Conservation (phyloP, 1,284 basidiomycete species). For the Leucocoprinus gongylophorus region DNA sequence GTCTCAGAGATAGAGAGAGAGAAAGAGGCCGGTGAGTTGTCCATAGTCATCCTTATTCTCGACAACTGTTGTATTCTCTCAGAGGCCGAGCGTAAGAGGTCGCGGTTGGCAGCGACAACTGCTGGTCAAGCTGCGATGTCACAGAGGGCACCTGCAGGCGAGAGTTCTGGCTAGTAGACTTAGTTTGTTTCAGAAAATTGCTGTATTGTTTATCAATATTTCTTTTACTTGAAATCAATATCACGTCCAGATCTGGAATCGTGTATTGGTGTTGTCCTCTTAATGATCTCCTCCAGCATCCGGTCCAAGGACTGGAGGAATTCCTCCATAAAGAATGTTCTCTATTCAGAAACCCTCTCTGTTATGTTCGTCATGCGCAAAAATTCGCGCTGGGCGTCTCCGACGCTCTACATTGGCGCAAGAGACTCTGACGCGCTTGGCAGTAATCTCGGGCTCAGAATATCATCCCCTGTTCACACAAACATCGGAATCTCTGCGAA, state of each 20-base stretch:
- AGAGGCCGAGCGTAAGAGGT: slow-evolving; percentile 84
- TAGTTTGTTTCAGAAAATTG: slow-evolving; percentile 2
- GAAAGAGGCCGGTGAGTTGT: slow-evolving; percentile 80
- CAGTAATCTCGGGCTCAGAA: slow-evolving; percentile 65
- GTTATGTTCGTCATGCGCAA: slow-evolving; percentile 97
- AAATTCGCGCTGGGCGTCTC: slow-evolving; percentile 88
- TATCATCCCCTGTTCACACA: slow-evolving; percentile 40
- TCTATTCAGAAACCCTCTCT: slow-evolving; percentile 84
- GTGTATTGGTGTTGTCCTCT: slow-evolving; percentile 17
- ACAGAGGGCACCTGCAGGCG: slow-evolving; percentile 38
- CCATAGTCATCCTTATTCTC: slow-evolving; percentile 4
- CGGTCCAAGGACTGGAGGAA: slow-evolving; percentile 10
- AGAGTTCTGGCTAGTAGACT: slow-evolving; percentile 31
- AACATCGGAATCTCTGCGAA: slow-evolving; percentile 34
- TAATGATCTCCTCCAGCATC: slow-evolving; percentile 17
- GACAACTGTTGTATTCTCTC: slow-evolving; percentile 14
- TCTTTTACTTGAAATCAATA: slow-evolving; percentile 3
- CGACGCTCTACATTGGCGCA: slow-evolving; percentile 50
- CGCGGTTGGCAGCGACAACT: slow-evolving; percentile 69
- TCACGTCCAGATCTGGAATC: slow-evolving; percentile 11
- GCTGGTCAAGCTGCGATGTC: slow-evolving; percentile 83
- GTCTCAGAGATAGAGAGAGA: slow-evolving; percentile 90
- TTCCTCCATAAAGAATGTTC: slow-evolving; percentile 66
- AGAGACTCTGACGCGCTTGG: slow-evolving; percentile 61
- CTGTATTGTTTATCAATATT: slow-evolving; percentile 7